Base-by-base conservation (phyloP, 2,329 filamentous ascomycete species). In the Beauveria varroae region DNA sequence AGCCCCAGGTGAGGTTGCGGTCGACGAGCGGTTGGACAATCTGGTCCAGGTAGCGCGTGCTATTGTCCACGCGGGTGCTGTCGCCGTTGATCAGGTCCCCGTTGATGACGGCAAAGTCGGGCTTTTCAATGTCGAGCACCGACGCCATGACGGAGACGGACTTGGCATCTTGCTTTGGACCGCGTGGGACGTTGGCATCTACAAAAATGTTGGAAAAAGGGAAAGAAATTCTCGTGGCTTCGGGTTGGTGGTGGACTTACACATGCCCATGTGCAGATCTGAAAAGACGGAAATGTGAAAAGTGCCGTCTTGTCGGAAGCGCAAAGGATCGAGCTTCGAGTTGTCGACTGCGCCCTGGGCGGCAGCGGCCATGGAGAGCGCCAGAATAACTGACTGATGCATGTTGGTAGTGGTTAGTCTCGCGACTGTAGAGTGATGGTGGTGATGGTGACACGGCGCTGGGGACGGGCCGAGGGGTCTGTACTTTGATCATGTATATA, bases 31-130 rank as follows among this genome's bases (percentile, higher is more conserved):
- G 86, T 1, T 67, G 72, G 1, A 88, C 82, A 14, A 88, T 79
- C 65, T 79, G 72, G 65, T 89, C 83, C 2, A 89, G 61, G 60
- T 87, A 86, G 8, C 72, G 66, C 0, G 82, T 85, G 59, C 69
- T 70, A 66, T 88, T 88, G 4, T 80, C 72, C 3, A 76, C 62
- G 63, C 75, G 81, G 0, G 79, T 80, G 62, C 85, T 84, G 63
- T 90, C 87, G 43, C 88, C 87, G 0, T 87, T 88, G 60, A 89
- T 86, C 3, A 91, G 76, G 66, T 91, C 88, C 16, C 88, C 88
- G 60, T 90, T 91, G 24, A 62, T 43, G 30, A 62, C 60, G 28
- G 55, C 60, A 26, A 62, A 55, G 22, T 62, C 44, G 20, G 60
- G 53, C n/a, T 28, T 34, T 22, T 62, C 60, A 5, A 24, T 24